phyloP scores from a whole-genome alignment of 768 basidiomycete genomes.

The Trametes maxima region DNA sequence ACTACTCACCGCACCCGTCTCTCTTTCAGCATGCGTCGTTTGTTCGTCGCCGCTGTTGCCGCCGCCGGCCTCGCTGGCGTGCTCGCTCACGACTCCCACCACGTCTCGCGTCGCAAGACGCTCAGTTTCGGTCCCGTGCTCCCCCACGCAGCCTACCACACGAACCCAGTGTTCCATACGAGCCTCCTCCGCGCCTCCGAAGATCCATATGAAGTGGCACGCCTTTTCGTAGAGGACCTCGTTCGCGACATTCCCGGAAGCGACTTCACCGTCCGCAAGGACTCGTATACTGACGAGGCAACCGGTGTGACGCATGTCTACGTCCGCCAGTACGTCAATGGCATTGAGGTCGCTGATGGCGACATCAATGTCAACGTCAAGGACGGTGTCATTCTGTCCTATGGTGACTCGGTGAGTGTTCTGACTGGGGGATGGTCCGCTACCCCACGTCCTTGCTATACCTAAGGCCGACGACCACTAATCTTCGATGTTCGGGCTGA shows the following conservation, averaged over 20 bases:
- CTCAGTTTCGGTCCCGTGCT: conserved; percentile 86
- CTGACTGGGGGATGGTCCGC: background rate
- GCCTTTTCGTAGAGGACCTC: conserved; percentile 57
- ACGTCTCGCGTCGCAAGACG: conserved; percentile 68
- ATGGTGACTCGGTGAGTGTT: conserved; percentile 78
- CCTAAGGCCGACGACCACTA: background rate
- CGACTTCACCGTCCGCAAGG: conserved; percentile 66
- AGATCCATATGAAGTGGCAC: conserved; percentile 65
- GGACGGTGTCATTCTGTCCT: conserved; percentile 80
- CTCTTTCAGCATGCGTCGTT: conserved; percentile 55
- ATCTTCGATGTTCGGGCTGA: background rate
- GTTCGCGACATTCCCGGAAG: conserved; percentile 42
- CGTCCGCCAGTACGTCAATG: conserved; percentile 80
- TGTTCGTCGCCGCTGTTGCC: conserved; percentile 63
- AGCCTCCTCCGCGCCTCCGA: conserved; percentile 19
- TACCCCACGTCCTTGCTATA: background rate
- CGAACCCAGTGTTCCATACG: conserved; percentile 44
- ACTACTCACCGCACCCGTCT: background rate
- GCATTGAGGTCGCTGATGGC: conserved; percentile 86
- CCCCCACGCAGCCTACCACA: conserved; percentile 68
- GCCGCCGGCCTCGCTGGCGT: conserved; percentile 63
- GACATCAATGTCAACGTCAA: conserved; percentile 94
- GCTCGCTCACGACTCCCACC: conserved; percentile 43
- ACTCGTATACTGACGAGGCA: conserved; percentile 84
- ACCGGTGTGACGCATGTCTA: conserved; percentile 92